Evolutionary conservation across 2,329 filamentous ascomycete genomes (phyloP).

Genomic region (Beauveria asiatica): DNA sequence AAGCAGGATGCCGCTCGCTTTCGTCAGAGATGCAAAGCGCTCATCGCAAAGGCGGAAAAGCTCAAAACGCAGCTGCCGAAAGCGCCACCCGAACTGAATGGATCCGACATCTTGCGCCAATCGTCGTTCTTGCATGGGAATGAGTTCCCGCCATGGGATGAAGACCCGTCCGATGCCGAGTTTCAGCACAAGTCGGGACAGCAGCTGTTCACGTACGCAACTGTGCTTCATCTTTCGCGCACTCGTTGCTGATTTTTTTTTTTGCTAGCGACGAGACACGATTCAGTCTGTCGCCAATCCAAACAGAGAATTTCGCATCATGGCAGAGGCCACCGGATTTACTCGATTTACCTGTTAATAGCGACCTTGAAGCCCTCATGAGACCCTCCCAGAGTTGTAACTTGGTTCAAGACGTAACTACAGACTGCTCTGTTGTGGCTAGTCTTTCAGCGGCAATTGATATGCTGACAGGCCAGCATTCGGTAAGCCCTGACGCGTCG

Average conservation of each 20-base stretch:
- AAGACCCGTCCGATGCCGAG: constrained; percentile 47
- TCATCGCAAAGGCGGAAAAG: constrained; percentile 64
- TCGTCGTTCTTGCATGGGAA: constrained; percentile 75
- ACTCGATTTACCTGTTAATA: constrained; percentile 30
- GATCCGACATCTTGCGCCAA: constrained; percentile 52
- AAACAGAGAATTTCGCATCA: constrained; percentile 66
- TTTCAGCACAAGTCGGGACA: constrained; percentile 49
- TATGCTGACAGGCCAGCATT: constrained; percentile 57
- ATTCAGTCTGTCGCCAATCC: constrained; percentile 65
- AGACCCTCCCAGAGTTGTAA: constrained; percentile 54
- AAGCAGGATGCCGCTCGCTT: constrained; percentile 59
- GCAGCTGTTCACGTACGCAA: constrained; percentile 53
- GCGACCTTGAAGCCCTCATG: constrained; percentile 42
- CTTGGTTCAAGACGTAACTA: constrained; percentile 89
- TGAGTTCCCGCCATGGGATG: constrained; percentile 79
- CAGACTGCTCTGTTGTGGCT: constrained; percentile 94
- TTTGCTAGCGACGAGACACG: constrained; percentile 55
- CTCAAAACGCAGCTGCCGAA: constrained; percentile 48
- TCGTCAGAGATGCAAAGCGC: constrained; percentile 57
- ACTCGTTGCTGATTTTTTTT: background rate
- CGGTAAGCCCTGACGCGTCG: constrained; percentile 37
- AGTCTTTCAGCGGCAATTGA: constrained; percentile 79
- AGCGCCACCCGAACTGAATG: background rate
- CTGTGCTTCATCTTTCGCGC: constrained; percentile 12
- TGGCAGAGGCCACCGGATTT: constrained; percentile 75